These are phyloP conservation scores for Pisolithus albus DNA, from an alignment of 768 basidiomycete genomes.

Conservation along the genomic window DNA sequence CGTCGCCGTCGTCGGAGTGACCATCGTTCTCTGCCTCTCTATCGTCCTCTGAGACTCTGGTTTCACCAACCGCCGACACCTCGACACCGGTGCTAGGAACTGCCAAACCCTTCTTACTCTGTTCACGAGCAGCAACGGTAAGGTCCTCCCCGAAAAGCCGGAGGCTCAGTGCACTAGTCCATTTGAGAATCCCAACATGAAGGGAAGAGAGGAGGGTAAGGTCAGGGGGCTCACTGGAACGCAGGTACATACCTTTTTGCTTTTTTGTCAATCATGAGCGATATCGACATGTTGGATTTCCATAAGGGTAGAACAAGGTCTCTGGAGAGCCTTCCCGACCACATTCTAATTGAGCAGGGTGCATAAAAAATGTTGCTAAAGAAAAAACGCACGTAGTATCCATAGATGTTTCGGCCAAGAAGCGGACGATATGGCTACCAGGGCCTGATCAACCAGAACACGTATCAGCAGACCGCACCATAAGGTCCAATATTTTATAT, in stretches of 20 bases:
- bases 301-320: conserved; percentile 90
- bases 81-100: background rate
- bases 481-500: background rate
- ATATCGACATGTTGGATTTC: conserved; percentile 84
- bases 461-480: background rate
- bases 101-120: conserved; percentile 6
- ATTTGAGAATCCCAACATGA: background rate
- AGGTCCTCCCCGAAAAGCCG: conserved; percentile 81
- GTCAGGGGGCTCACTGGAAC: background rate
- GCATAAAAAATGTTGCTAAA: background rate
- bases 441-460: conserved; percentile 32
- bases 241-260: conserved; percentile 69
- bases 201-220: background rate
- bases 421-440: conserved; percentile 70
- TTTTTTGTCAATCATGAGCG: conserved; percentile 94
- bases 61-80: background rate
- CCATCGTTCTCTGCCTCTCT: background rate
- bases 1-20: conserved; percentile 5
- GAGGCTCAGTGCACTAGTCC: conserved; percentile 71
- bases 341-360: background rate
- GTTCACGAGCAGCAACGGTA: conserved; percentile 42
- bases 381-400: conserved; percentile 45
- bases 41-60: background rate
- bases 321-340: conserved; percentile 50
- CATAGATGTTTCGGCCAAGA: conserved; percentile 47